These are phyloP conservation scores for Areca catechu DNA, from an alignment of 176 grass and related monocot genomes.

Conservation along the genomic window DNA sequence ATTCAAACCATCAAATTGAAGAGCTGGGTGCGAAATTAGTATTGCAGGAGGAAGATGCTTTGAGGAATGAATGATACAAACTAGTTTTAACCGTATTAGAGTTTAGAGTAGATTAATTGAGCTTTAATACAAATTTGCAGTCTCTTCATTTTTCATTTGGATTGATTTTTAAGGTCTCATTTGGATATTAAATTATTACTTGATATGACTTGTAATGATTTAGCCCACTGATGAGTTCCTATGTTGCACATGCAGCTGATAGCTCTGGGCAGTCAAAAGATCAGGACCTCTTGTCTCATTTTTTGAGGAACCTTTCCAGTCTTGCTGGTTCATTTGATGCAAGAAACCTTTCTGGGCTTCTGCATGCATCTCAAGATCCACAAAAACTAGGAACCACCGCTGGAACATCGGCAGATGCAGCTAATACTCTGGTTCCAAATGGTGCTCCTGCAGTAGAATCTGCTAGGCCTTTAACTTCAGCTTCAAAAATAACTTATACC, in stretches of 20 bases:
- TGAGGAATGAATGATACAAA: too few relatives aligned
- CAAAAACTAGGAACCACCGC: conserved; percentile 50
- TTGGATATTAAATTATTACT: too few relatives aligned
- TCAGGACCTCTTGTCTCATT: conserved; percentile 58
- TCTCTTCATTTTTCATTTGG: too few relatives aligned
- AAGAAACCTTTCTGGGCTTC: conserved; percentile 63
- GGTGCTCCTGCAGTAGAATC: conserved; percentile 26
- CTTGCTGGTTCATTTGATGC: conserved; percentile 79
- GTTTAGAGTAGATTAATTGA: too few relatives aligned
- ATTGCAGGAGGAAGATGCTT: too few relatives aligned
- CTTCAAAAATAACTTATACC: conserved; percentile 31
- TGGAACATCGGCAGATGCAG: conserved; percentile 48
- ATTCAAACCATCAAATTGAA: too few relatives aligned
- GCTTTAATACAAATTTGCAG: too few relatives aligned
- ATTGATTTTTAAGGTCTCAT: too few relatives aligned
- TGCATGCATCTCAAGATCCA: conserved; percentile 64
- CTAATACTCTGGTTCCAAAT: conserved; percentile 40
- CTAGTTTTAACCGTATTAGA: too few relatives aligned
- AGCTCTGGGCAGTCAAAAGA: conserved; percentile 42
- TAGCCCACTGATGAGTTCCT: too few relatives aligned
- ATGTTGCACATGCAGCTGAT: conserved; percentile 43
- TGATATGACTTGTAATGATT: too few relatives aligned
- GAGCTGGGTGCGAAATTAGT: too few relatives aligned
- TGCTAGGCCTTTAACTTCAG: conserved; percentile 30
- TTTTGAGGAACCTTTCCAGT: conserved; percentile 59